Evolutionary conservation across 352 stramenopile genomes (phyloP).

Genomic region (Phytopythium kandeliae): DNA sequence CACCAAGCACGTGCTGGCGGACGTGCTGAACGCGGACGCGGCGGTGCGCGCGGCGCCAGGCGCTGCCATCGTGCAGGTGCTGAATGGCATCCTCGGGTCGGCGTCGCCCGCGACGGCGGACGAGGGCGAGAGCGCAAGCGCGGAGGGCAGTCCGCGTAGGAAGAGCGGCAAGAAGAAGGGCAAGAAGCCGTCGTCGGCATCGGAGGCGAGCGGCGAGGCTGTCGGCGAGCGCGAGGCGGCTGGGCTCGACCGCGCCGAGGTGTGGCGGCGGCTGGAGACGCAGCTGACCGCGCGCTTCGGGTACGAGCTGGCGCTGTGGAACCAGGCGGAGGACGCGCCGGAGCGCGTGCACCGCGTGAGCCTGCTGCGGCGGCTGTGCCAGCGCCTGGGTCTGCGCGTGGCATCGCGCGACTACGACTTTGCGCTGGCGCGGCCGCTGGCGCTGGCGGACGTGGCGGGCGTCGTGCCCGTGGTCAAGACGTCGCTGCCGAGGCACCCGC

Average conservation of each 20-base stretch:
- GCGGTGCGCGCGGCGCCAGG: conserved; percentile 63
- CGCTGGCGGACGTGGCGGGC: conserved; percentile 88
- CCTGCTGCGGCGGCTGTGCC: conserved; percentile 91
- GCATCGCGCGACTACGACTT: conserved; percentile 89
- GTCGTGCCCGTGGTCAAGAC: conserved; percentile 94
- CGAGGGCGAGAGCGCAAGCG: conserved; percentile 7
- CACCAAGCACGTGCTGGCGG: conserved; percentile 82
- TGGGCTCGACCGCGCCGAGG: conserved; percentile 16
- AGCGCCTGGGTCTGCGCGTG: conserved; percentile 90
- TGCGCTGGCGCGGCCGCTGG: conserved; percentile 66
- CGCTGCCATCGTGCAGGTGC: conserved; percentile 65
- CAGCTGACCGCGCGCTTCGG: conserved; percentile 74
- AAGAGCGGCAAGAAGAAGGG: conserved; percentile 37
- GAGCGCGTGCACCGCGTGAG: conserved; percentile 67
- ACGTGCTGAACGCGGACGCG: conserved; percentile 61
- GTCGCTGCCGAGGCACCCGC: conserved; percentile 70
- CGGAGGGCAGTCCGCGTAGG: conserved; percentile 4
- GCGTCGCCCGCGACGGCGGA: conserved; percentile 1
- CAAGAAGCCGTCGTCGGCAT: too few species aligned
- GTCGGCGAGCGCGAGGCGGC: conserved; percentile 1
- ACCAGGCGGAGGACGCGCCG: conserved; percentile 13
- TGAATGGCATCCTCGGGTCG: conserved; percentile 82
- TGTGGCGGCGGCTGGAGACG: conserved; percentile 57
- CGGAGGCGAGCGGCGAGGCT: too few species aligned
- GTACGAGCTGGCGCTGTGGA: conserved; percentile 76